Evolutionary conservation across 305 asterid species (phyloP).

Genomic region (Rubia balearica): DNA sequence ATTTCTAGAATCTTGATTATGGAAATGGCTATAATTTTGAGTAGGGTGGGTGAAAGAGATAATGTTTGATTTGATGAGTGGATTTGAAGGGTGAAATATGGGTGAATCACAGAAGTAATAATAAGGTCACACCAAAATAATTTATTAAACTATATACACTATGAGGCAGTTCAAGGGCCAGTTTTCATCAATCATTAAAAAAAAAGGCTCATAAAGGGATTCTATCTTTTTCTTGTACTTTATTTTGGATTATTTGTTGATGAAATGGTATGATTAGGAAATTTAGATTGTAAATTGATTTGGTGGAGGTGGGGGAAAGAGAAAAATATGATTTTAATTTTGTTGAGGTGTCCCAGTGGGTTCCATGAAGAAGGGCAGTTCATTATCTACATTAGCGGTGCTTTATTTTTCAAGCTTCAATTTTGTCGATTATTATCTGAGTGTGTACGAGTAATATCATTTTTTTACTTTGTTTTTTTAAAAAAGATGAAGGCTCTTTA

Average conservation of each 20-base stretch:
- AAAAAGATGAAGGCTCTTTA: no score
- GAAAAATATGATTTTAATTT: constrained; percentile 2
- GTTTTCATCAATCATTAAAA: not conserved
- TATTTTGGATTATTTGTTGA: not conserved
- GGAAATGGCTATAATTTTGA: not conserved
- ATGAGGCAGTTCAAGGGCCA: not conserved
- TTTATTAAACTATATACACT: not conserved
- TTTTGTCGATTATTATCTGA: no score
- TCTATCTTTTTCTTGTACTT: not conserved
- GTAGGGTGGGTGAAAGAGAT: not conserved
- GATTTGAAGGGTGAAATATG: not conserved
- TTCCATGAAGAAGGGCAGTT: not conserved
- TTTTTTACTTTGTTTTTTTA: no score
- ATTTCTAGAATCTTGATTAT: not conserved
- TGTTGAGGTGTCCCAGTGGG: constrained; percentile 17
- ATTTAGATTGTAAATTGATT: not conserved
- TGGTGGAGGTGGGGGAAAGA: not conserved
- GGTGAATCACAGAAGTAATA: not conserved
- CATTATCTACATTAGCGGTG: not conserved
- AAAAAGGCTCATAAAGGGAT: not conserved
- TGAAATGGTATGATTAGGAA: not conserved
- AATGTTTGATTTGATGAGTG: not conserved
- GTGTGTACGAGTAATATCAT: not conserved
- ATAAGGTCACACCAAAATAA: not conserved
- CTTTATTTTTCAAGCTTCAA: not conserved